Conservation (phyloP, 495 filamentous ascomycete genomes). For the Talaromyces borbonicus region DNA sequence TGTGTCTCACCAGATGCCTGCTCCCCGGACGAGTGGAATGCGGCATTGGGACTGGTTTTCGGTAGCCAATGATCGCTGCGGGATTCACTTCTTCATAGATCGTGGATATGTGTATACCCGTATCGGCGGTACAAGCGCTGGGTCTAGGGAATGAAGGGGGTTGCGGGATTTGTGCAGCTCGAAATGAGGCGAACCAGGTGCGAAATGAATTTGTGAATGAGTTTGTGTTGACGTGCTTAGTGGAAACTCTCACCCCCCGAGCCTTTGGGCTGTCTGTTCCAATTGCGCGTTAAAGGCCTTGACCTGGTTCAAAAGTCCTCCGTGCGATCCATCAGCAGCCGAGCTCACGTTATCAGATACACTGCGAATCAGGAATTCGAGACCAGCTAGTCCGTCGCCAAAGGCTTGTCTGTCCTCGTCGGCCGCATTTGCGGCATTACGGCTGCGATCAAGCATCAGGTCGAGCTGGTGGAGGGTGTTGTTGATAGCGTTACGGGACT, state of each 20-base stretch:
- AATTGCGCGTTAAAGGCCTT: constrained; percentile 36
- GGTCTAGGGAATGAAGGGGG: no score
- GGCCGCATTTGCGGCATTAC: constrained; percentile 16
- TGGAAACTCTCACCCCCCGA: constrained; percentile 13
- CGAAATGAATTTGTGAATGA: neutral
- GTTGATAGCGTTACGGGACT: constrained; percentile 35
- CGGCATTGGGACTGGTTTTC: no score
- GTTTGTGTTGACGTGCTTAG: no score
- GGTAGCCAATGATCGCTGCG: no score
- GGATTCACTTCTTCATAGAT: no score
- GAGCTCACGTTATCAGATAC: constrained; percentile 34
- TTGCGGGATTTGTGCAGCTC: no score
- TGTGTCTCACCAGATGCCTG: no score
- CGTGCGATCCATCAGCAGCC: constrained; percentile 26
- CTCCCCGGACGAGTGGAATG: no score
- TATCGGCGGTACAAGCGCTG: no score
- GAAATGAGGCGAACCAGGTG: no score
- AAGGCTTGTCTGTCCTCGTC: constrained; percentile 9
- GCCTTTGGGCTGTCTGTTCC: constrained; percentile 23
- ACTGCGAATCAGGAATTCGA: constrained; percentile 34
- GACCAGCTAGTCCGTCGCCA: constrained; percentile 17
- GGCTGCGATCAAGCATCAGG: constrained; percentile 35
- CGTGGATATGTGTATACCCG: no score
- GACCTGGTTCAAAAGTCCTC: constrained; percentile 33
- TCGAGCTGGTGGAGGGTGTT: constrained; percentile 37